A percentile compares a stretch with the other conserved stretches of the same genome.
Evolutionary conservation across 352 stramenopile species (phyloP).

Genomic region (Globisporangium recalcitrans): DNA sequence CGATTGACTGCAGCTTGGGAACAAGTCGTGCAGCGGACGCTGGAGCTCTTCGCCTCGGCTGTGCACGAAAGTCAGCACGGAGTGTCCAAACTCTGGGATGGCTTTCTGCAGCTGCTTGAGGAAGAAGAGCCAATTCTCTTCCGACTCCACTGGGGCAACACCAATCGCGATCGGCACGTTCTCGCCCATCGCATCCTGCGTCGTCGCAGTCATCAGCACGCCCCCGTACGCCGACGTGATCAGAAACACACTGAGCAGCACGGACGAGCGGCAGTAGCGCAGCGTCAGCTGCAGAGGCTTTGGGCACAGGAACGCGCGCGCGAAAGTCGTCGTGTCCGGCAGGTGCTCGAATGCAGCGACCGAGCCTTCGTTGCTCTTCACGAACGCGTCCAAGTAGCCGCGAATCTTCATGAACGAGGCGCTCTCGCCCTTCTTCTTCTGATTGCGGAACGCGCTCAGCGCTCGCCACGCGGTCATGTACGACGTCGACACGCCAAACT

Average conservation of each 20-base stretch:
- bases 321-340: conserved; percentile 39
- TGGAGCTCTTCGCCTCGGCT: conserved; percentile 55
- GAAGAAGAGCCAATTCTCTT: conserved; percentile 66
- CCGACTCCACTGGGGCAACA: conserved; percentile 45
- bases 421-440: conserved; percentile 60
- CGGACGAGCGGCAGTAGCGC: conserved; percentile 48
- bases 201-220: conserved; percentile 61
- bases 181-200: conserved; percentile 72
- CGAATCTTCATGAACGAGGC: conserved; percentile 64
- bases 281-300: conserved; percentile 47
- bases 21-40: conserved; percentile 32
- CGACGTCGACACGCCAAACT: conserved; percentile 68
- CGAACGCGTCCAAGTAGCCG: conserved; percentile 62
- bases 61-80: conserved; percentile 54
- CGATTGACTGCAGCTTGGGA: conserved; percentile 52
- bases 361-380: conserved; percentile 46
- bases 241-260: conserved; percentile 68
- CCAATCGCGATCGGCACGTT: conserved; percentile 64
- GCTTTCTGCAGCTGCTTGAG: conserved; percentile 46
- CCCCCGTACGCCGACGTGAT: conserved; percentile 64
- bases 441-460: conserved; percentile 60
- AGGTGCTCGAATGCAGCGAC: conserved; percentile 62
- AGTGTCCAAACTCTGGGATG: conserved; percentile 51
- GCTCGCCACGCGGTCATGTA: conserved; percentile 82
- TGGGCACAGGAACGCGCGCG: conserved; percentile 63